Conservation (phyloP, 768 basidiomycete genomes). For the Leucosporidium scottii region DNA sequence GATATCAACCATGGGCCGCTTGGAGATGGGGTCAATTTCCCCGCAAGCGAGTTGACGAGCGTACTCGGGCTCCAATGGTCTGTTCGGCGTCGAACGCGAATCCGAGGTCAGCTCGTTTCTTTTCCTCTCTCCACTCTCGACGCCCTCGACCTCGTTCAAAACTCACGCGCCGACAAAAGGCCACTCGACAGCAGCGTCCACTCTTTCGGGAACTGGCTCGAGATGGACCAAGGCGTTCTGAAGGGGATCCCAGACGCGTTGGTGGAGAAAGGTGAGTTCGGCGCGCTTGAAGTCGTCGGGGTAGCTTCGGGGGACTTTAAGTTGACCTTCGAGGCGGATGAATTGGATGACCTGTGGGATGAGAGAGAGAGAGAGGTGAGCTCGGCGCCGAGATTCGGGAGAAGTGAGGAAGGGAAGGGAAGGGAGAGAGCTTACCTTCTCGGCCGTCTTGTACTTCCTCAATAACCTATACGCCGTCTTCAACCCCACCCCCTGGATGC, state of each 20-base stretch:
- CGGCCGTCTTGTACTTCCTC: conserved; percentile 74
- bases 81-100: not conserved
- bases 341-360: conserved; percentile 55
- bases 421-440: conserved; percentile 49
- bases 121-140: no score
- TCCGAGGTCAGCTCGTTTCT: not conserved
- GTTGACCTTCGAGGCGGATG: conserved; percentile 73
- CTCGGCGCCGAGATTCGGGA: no score
- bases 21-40: conserved; percentile 62
- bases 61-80: conserved; percentile 9
- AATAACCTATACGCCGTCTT: conserved; percentile 84
- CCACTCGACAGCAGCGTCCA: conserved; percentile 51
- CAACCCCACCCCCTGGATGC: conserved; percentile 82
- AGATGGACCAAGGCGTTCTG: conserved; percentile 62
- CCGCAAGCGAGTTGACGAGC: conserved; percentile 50
- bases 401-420: not conserved
- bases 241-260: conserved; percentile 79
- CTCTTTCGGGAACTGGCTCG: conserved; percentile 56
- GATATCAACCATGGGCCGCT: conserved; percentile 68
- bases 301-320: conserved; percentile 70
- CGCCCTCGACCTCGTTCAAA: not conserved
- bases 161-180: conserved; percentile 52
- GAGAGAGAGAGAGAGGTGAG: not conserved
- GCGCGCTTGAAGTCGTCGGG: conserved; percentile 67
- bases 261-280: conserved; percentile 86